Evolutionary conservation across 768 basidiomycete species (phyloP), one percentile per base, ranked within the genome.

Genomic region (Boletus subparvulus): DNA sequence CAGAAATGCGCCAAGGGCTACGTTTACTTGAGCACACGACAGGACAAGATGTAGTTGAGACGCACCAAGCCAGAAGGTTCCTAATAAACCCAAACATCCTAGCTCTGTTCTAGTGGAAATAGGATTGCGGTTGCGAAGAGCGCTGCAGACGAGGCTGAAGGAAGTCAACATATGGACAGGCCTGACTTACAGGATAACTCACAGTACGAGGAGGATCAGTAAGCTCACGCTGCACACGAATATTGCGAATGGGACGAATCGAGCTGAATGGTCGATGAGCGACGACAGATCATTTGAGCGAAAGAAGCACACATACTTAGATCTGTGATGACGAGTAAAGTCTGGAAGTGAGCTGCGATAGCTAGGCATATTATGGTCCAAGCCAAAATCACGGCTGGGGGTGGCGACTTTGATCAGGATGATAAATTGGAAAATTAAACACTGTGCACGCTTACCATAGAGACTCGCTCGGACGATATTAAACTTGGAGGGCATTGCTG

Each of bases 181-280:
- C 17, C 47, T 63, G 16, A 61, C 36, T 33, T 16, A 17, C 6
- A 19, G 14, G 12, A 47, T 39, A 32, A 78, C 86, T 66, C 61
- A 90, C 89, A 93, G 80, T 53, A 82, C 73, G 41, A 83, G 61
- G 49, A 91, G 80, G 63, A 91, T 82, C 60, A 89, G 71, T 68
- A 92, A 67, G 66, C 87, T 90, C 37, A 81, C 82, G 41, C 79
- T 79, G 65, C 85, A 88, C 43, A 91, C 88, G 63, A 92, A 92
- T 67, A 93, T 81, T 51, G 91, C 86, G 67, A 91, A 89, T 17
- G 91, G 91, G 39, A 93, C 85, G 68, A 92, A 93, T 75, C 86
- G 90, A 75, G 91, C 91, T 93, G 64, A 9, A 52, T 32, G 44
- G 21, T 44, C 53, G 37, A 48, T 50, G 33, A 63, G 21, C 6